Evolutionary conservation across 1,284 basidiomycete genomes (phyloP), one percentile per base, ranked within the genome.

Genomic region (Apiotrichum domesticum): DNA sequence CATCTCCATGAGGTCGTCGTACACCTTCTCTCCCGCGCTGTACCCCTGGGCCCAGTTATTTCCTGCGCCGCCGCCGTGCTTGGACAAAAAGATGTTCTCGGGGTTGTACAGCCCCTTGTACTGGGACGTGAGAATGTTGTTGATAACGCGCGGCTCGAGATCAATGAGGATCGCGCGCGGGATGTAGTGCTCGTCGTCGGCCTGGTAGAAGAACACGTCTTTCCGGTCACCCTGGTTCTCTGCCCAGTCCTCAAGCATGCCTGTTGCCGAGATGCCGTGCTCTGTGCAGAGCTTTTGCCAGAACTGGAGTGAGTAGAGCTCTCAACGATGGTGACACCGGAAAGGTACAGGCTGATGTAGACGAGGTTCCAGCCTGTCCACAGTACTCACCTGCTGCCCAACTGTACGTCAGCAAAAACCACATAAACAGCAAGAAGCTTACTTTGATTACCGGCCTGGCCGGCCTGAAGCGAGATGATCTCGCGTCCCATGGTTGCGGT

Each of bases 181-280:
- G 65, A 98, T 94, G 75, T 98, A 99, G 71, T 98, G 95, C 74
- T 98, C 96, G 73, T 99, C 96, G 75, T 99, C 96, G 10, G 96
- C 96, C 75, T 98, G 96, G 76, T 99, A 99, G 79, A 99, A 99
- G 79, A 99, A 99, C 44, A 98, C 95, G 77, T 99, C 96, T 72
- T 98, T 99, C 66, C 96, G 82, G 77, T 98, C 96, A 4, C 90
- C 88, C 57, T 71, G 71, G 35, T 88, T 89, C 68, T 94, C 91
- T 3, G 87, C 89, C 88, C 89, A 94, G 63, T 96, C 92, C 75
- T 96, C 91, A 43, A 95, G 83, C 59, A 91, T 90, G 44, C 94
- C 93, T 66, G 92, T 88, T 55, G 87, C 87, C 72, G 84, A 92
- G 79, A 97, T 97, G 32, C 94, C 94, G 72, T 97, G 93, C 77